A percentile compares a stretch with the other conserved stretches of the same genome.
Evolutionary conservation across 768 basidiomycete genomes (phyloP).

Genomic region (Russula earlei): DNA sequence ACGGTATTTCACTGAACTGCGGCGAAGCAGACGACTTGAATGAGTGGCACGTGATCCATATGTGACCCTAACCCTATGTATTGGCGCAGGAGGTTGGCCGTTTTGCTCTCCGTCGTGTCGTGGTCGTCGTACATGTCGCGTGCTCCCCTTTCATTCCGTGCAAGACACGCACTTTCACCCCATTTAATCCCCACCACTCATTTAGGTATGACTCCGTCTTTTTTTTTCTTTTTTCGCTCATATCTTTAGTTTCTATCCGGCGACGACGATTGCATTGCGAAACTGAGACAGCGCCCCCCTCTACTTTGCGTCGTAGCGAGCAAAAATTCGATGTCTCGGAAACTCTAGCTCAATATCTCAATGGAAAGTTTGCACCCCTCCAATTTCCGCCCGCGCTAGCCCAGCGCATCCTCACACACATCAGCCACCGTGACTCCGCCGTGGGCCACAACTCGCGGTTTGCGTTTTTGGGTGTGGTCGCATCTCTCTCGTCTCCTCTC

Average conservation of each 20-base stretch:
- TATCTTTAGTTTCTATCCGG: background rate
- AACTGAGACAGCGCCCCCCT: background rate
- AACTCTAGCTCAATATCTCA: slow-evolving; percentile 44
- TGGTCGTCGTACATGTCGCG: slow-evolving; percentile 10
- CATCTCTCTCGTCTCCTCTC: background rate
- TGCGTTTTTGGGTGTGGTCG: slow-evolving; percentile 59
- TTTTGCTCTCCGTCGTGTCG: background rate
- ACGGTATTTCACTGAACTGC: background rate
- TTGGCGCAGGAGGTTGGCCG: background rate
- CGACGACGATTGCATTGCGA: slow-evolving; percentile 4
- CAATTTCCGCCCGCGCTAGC: slow-evolving; percentile 65
- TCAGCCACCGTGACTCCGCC: slow-evolving; percentile 55
- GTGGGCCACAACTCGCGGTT: slow-evolving; percentile 66
- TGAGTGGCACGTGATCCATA: background rate
- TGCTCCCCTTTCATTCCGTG: background rate
- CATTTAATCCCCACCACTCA: background rate
- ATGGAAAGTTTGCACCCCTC: slow-evolving; percentile 53
- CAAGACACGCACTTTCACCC: background rate
- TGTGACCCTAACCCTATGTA: slow-evolving; percentile 4
- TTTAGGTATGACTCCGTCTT: background rate
- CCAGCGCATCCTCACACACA: slow-evolving; percentile 66
- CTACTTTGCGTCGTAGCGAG: background rate
- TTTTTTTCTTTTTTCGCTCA: background rate
- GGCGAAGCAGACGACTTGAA: background rate
- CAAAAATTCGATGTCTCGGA: background rate